These are phyloP conservation scores for Dendrobium catenatum DNA, from an alignment of 106 monocot species.

Conservation along the genomic window DNA sequence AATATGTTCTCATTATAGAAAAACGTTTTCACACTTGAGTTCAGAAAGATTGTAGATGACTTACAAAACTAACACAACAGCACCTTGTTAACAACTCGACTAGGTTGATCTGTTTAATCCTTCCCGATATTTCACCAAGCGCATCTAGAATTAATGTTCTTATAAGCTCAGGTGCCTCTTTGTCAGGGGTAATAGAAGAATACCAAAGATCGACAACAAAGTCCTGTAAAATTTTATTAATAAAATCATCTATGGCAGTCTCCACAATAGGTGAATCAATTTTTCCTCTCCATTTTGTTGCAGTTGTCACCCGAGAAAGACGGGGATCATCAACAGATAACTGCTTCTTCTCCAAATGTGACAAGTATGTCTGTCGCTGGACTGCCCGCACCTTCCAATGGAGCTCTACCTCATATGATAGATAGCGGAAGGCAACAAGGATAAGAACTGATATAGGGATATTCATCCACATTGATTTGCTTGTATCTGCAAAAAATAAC, in stretches of 20 bases:
- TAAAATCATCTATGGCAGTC: constrained; percentile 68
- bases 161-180: constrained; percentile 86
- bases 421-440: constrained; percentile 58
- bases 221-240: constrained; percentile 78
- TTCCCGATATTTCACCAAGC: constrained; percentile 77
- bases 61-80: constrained; percentile 49
- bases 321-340: constrained; percentile 61
- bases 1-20: constrained; percentile 15
- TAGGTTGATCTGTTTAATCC: constrained; percentile 86
- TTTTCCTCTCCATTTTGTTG: constrained; percentile 64
- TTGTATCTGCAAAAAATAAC: constrained; percentile 60
- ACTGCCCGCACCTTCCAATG: constrained; percentile 56
- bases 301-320: constrained; percentile 33
- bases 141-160: constrained; percentile 73
- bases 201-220: constrained; percentile 95
- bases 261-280: constrained; percentile 78
- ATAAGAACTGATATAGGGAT: constrained; percentile 87
- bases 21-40: background rate
- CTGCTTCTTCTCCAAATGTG: constrained; percentile 60
- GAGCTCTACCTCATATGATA: constrained; percentile 76
- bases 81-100: constrained; percentile 97
- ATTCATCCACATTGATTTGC: constrained; percentile 99
- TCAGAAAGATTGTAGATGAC: constrained; percentile 22
- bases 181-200: constrained; percentile 85
- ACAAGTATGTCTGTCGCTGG: constrained; percentile 46